phyloP scores from a whole-genome alignment of 192 early-diverging fungal genomes.

The Coemansia sp. region DNA sequence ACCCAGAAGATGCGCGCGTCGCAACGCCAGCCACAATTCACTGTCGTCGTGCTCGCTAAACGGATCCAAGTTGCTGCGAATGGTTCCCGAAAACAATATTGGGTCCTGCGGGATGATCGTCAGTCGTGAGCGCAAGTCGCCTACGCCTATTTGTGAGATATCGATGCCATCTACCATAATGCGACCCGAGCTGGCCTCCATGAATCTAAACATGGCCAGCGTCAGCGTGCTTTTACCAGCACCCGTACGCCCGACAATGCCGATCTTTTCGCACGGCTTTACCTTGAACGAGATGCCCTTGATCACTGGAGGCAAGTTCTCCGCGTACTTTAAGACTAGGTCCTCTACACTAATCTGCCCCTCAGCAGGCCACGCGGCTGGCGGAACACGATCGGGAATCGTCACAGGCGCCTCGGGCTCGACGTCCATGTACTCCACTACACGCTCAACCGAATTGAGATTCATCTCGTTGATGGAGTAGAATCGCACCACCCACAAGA shows the following conservation, averaged over 20 bases:
- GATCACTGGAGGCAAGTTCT: conserved; percentile 78
- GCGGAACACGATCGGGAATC: conserved; percentile 61
- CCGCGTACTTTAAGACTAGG: conserved; percentile 81
- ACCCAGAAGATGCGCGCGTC: conserved; percentile 67
- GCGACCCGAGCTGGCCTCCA: conserved; percentile 62
- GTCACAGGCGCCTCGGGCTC: conserved; percentile 77
- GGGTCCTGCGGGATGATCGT: conserved; percentile 91
- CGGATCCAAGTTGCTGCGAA: conserved; percentile 62
- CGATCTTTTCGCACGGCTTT: conserved; percentile 58
- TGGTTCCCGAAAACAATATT: conserved; percentile 66
- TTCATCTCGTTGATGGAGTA: conserved; percentile 82
- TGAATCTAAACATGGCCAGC: conserved; percentile 67
- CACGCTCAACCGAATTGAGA: conserved; percentile 74
- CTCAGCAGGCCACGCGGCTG: conserved; percentile 68
- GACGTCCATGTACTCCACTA: conserved; percentile 81
- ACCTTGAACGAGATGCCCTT: conserved; percentile 53
- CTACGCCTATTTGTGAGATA: conserved; percentile 56
- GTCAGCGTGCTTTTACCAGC: conserved; percentile 71
- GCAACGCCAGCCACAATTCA: conserved; percentile 71
- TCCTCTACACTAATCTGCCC: conserved; percentile 75
- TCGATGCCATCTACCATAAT: conserved; percentile 70
- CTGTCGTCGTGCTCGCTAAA: conserved; percentile 47
- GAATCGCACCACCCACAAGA: conserved; percentile 87
- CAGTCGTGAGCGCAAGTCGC: conserved; percentile 63
- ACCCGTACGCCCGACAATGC: conserved; percentile 69